These are phyloP conservation scores for Taiozyma sp. DNA, from an alignment of 1,139 yeast species.

Conservation along the genomic window DNA sequence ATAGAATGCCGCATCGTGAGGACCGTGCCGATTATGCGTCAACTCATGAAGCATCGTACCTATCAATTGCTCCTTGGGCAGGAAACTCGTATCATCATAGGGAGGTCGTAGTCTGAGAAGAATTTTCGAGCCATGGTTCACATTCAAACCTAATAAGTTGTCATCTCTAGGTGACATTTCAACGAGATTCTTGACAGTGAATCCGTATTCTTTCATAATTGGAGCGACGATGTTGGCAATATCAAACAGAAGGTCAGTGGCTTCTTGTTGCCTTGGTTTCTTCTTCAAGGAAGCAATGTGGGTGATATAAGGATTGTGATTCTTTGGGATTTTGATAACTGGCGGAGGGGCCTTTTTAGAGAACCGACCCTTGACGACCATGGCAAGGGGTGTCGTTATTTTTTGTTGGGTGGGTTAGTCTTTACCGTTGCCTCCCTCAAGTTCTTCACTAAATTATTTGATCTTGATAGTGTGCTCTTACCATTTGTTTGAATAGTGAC, in stretches of 20 bases:
- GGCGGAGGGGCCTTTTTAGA: constrained; percentile 19
- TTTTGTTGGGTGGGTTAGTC: not conserved
- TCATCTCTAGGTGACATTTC: constrained; percentile 83
- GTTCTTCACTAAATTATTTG: not conserved
- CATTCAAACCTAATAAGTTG: constrained; percentile 73
- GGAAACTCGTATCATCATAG: constrained; percentile 50
- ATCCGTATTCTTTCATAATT: constrained; percentile 61
- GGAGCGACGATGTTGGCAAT: constrained; percentile 67
- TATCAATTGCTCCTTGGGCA: constrained; percentile 62
- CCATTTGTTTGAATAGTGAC: not conserved
- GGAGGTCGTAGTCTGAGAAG: constrained; percentile 66
- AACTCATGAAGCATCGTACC: constrained; percentile 90
- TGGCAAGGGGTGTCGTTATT: not conserved
- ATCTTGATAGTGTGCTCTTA: not conserved
- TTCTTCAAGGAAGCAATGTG: constrained; percentile 54
- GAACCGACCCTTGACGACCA: constrained; percentile 22
- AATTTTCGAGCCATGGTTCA: constrained; percentile 77
- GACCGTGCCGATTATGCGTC: constrained; percentile 74
- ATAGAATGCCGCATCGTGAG: constrained; percentile 76
- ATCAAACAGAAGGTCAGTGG: constrained; percentile 53
- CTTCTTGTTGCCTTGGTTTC: constrained; percentile 51
- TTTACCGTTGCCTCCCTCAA: not conserved
- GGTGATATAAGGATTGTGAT: constrained; percentile 46
- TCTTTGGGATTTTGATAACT: constrained; percentile 14
- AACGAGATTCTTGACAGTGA: constrained; percentile 63